A percentile compares a stretch with the other conserved stretches of the same genome.
Conservation (phyloP, 2,329 filamentous ascomycete genomes). For the Fusarium devonianum region DNA sequence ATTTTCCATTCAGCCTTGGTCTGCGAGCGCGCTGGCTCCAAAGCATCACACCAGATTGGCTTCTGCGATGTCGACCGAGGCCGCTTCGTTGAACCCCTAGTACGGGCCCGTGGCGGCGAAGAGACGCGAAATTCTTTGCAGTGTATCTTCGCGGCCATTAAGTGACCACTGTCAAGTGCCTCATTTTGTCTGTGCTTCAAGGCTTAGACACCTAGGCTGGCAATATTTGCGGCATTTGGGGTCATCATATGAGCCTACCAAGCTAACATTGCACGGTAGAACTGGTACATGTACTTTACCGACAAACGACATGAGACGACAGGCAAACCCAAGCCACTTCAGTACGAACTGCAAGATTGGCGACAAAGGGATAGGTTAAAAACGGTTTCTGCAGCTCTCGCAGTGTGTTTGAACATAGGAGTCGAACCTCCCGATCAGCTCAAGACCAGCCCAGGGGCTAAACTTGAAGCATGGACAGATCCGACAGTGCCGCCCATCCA, state of each 20-base stretch:
- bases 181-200: not conserved
- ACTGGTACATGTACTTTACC: conserved; percentile 99
- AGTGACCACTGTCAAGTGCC: too few relatives aligned
- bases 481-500: conserved; percentile 80
- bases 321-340: conserved; percentile 78
- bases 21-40: conserved; percentile 8
- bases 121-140: not conserved
- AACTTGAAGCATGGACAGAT: conserved; percentile 96
- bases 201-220: not conserved
- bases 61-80: conserved; percentile 8
- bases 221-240: not conserved
- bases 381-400: conserved; percentile 93
- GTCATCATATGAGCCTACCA: not conserved
- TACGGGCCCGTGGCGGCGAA: conserved; percentile 6
- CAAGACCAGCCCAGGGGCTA: conserved; percentile 91
- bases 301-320: conserved; percentile 97
- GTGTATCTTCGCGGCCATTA: too few relatives aligned
- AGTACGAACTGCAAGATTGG: conserved; percentile 84
- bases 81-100: conserved; percentile 1
- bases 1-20: conserved; percentile 24
- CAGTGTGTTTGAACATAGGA: conserved; percentile 94
- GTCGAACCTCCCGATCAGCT: conserved; percentile 97
- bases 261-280: conserved; percentile 58
- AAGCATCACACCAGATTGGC: conserved; percentile 47
- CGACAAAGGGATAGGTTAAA: conserved; percentile 96